phyloP scores from a whole-genome alignment of 1,139 yeast genomes.

The Tardiomyces digboiensis region DNA sequence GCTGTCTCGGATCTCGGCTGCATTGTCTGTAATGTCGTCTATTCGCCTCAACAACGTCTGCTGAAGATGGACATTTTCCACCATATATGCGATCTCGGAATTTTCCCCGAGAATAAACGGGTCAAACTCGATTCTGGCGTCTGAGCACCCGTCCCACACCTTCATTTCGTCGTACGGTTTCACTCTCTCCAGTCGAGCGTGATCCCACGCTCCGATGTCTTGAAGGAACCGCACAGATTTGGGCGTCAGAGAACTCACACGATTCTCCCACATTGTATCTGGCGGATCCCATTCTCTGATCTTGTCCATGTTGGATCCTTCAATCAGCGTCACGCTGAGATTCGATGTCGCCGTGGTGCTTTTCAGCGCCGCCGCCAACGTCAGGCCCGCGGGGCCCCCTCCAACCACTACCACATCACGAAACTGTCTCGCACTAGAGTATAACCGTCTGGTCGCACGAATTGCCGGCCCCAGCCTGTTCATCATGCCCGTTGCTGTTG shows the following conservation, averaged over 20 bases:
- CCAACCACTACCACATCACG: constrained; percentile 83
- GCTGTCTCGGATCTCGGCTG: constrained; percentile 46
- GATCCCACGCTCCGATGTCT: constrained; percentile 68
- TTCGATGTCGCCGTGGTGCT: constrained; percentile 51
- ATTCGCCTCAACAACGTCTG: constrained; percentile 51
- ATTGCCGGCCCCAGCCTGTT: too few relatives aligned
- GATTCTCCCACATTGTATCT: constrained; percentile 48
- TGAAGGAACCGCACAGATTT: constrained; percentile 58
- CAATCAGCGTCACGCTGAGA: constrained; percentile 60
- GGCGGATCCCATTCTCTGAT: constrained; percentile 53
- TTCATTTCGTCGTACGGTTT: constrained; percentile 72
- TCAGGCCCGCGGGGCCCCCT: constrained; percentile 96
- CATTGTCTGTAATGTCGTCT: constrained; percentile 34
- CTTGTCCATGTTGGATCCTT: constrained; percentile 51
- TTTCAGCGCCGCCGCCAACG: constrained; percentile 70
- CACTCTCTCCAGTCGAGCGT: constrained; percentile 57
- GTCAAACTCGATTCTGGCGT: constrained; percentile 65
- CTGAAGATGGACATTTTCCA: constrained; percentile 81
- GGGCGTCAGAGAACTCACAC: constrained; percentile 85
- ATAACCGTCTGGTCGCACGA: too few relatives aligned
- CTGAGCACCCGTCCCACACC: constrained; percentile 79
- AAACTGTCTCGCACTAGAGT: too few relatives aligned
- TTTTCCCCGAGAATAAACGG: constrained; percentile 29
- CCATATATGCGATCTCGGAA: constrained; percentile 62
- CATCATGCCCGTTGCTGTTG: too few relatives aligned